These are phyloP conservation scores for Bipolaris oryzae DNA, from an alignment of 2,329 filamentous ascomycete genomes.

Conservation along the genomic window DNA sequence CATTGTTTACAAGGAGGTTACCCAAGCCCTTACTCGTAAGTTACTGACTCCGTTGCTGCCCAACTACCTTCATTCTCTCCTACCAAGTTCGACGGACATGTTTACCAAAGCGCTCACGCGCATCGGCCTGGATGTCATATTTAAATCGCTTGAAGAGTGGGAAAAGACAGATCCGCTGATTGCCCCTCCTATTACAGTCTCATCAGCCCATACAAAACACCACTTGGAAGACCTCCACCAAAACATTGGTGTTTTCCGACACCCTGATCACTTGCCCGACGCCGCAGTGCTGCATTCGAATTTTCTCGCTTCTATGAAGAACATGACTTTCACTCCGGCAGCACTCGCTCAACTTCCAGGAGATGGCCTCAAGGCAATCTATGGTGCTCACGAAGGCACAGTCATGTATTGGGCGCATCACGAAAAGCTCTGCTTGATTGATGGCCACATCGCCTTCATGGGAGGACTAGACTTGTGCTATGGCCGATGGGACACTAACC, in stretches of 20 bases:
- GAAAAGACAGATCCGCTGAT: slow-evolving; percentile 55
- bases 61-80: slow-evolving; percentile 52
- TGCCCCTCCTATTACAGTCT: slow-evolving; percentile 58
- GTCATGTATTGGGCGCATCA: slow-evolving; percentile 93
- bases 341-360: slow-evolving; percentile 68
- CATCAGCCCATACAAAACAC: slow-evolving; percentile 77
- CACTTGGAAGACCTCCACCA: slow-evolving; percentile 75
- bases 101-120: slow-evolving; percentile 51
- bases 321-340: slow-evolving; percentile 61
- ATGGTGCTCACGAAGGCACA: slow-evolving; percentile 79
- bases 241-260: slow-evolving; percentile 87
- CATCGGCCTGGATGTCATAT: slow-evolving; percentile 52
- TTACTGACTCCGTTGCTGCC: slow-evolving; percentile 53
- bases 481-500: slow-evolving; percentile 84
- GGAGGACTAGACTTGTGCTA: slow-evolving; percentile 87
- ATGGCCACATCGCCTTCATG: slow-evolving; percentile 85
- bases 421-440: slow-evolving; percentile 85
- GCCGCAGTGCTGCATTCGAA: slow-evolving; percentile 68
- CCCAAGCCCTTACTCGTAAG: slow-evolving; percentile 78
- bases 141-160: slow-evolving; percentile 53
- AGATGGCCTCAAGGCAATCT: slow-evolving; percentile 77
- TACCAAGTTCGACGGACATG: slow-evolving; percentile 49
- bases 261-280: slow-evolving; percentile 85
- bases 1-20: slow-evolving; percentile 87
- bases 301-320: slow-evolving; percentile 62